These are phyloP conservation scores for Leccinum subgranulosum DNA, from an alignment of 768 basidiomycete species.

Conservation along the genomic window DNA sequence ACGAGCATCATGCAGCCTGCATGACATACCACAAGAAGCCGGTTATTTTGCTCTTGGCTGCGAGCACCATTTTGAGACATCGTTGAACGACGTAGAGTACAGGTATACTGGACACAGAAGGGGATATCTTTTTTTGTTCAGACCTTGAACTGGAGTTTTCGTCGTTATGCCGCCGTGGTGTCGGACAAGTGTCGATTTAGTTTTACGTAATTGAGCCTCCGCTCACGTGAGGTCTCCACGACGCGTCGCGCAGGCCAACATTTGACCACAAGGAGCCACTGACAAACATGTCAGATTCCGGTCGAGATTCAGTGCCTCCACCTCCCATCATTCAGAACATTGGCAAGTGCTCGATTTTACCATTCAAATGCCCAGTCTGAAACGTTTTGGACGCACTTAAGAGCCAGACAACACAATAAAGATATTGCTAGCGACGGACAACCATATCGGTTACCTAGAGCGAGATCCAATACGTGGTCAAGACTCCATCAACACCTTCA, in stretches of 20 bases:
- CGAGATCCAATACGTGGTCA: slow-evolving; percentile 92
- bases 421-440: slow-evolving; percentile 92
- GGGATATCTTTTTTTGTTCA: neutral
- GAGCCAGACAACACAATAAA: slow-evolving; percentile 66
- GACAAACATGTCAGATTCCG: slow-evolving; percentile 25
- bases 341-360: slow-evolving; percentile 30
- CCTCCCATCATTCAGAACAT: slow-evolving; percentile 36
- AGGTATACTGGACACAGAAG: neutral
- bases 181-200: neutral
- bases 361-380: neutral
- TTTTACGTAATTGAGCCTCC: neutral
- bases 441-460: slow-evolving; percentile 93
- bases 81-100: neutral
- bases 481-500: slow-evolving; percentile 94
- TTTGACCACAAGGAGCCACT: neutral
- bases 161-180: neutral
- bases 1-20: neutral
- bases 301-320: slow-evolving; percentile 28
- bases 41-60: slow-evolving; percentile 30
- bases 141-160: neutral
- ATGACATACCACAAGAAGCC: slow-evolving; percentile 31
- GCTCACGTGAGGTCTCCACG: slow-evolving; percentile 20
- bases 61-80: slow-evolving; percentile 30
- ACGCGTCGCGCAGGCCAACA: slow-evolving; percentile 9
- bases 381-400: slow-evolving; percentile 20